Evolutionary conservation across 495 filamentous ascomycete genomes (phyloP), one percentile per base, ranked within the genome.

Genomic region (Aspergillus kassunensis): DNA sequence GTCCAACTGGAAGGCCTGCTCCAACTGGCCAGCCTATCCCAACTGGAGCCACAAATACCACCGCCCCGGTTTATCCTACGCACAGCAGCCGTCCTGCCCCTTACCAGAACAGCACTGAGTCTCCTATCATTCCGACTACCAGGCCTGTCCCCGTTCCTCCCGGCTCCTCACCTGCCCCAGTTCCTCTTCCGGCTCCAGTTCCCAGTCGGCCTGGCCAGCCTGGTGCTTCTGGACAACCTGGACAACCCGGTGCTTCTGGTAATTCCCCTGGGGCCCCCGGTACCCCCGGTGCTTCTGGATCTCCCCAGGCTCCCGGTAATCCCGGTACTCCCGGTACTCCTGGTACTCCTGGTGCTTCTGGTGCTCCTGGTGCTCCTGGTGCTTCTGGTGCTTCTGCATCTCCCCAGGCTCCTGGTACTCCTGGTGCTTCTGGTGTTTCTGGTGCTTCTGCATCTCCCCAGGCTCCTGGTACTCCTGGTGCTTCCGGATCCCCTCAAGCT

Each of bases 61-160:
- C 42, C 12, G 25, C 54, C 13, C 30, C 34, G 4, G 24, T 9
- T 27, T 9, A 4, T 9, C 4, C 24, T 27, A 27, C 24, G 25
- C 62, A 65, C 55, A 49, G 58, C 43, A 36, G 40, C 20, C 21
- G 48, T 15, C 23, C 48, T 33, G 19, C 36, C 30, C 65, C 61
- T 44, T 59, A 57, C 60, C 49, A 51, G 30, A 64, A 66, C 56
- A 51, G 61, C 45, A 66, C 62, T 34, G 18, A 24, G 20, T 50
- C 58, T 11, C 48, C 56, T 6, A 49, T 52, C 21, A 9, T 46
- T 12, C 44, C 30, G 11, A 51, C 52, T 7, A 48, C 44, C 27
- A 35, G 44, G 27, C 59, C 59, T 16, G 55, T 56, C 18, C 59
- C 59, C 18, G 44, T 62, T 23, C 40, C 53, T 40, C 49, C 56